phyloP scores from a whole-genome alignment of 768 basidiomycete genomes.

The Suillus cothurnatus region DNA sequence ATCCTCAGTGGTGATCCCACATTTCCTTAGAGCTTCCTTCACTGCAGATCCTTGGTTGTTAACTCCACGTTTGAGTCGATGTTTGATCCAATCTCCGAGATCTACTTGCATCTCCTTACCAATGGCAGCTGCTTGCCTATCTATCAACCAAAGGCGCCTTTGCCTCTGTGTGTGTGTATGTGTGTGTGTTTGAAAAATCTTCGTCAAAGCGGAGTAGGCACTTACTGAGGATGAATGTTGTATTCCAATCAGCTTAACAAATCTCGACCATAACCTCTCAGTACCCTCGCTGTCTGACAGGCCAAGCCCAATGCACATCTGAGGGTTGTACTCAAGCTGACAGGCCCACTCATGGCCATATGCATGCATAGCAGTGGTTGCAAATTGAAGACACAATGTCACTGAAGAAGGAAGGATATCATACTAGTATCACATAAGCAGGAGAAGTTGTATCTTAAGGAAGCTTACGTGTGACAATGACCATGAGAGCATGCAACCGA shows the following conservation, averaged over 20 bases:
- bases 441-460: background rate
- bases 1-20: background rate
- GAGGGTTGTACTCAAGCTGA: constrained; percentile 10
- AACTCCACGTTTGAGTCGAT: constrained; percentile 21
- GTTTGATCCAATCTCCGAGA: constrained; percentile 35
- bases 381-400: constrained; percentile 26
- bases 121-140: constrained; percentile 32
- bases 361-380: constrained; percentile 41
- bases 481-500: background rate
- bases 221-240: constrained; percentile 36
- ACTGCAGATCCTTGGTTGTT: constrained; percentile 5
- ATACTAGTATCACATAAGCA: constrained; percentile 11
- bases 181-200: background rate
- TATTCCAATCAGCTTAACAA: constrained; percentile 39
- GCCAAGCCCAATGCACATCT: constrained; percentile 5
- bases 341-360: constrained; percentile 41
- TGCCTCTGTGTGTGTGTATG: constrained; percentile 15
- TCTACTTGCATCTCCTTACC: constrained; percentile 26
- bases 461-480: background rate
- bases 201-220: background rate
- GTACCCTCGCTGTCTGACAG: constrained; percentile 14
- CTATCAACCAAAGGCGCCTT: constrained; percentile 35
- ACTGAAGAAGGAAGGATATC: constrained; percentile 10
- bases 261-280: constrained; percentile 34
- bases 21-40: background rate